Evolutionary conservation across 306 rosid species (phyloP), one percentile per base, ranked within the genome.

Genomic region (Prunus campanulata): DNA sequence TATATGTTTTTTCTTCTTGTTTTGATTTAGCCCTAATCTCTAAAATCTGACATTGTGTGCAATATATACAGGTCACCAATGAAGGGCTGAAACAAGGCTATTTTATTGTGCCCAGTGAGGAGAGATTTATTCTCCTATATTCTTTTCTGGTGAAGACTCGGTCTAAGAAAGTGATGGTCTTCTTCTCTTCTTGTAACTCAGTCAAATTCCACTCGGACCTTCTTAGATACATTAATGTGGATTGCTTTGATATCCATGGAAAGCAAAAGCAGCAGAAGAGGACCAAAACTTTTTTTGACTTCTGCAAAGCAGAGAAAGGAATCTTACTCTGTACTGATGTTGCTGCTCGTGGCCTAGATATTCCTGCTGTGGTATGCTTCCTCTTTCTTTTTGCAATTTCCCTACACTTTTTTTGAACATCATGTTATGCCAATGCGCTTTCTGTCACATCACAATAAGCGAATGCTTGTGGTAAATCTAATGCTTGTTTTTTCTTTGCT

Each of bases 31-130:
- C 73, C 16, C 44, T 74, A n/a, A 25, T 62, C 55, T 11, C 27
- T 47, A 25, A 67, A 75, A 67, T 35, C 61, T 87, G 59, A 87
- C 74, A 16, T 77, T 77, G 46, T 82, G 24, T 59, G 59, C 3
- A 25, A 57, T 80, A 70, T 84, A 95, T 71, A 52, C 3, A 2
- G 97, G 97, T 90, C 77, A 95, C 98, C 11, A 93, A 90, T 84
- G 98, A 95, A 85, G 98, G 98, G 75, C 86, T 95, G 85, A 85
- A 90, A 80, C 97, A 95, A 81, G 98, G 98, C 77, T 95, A 95
- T 76, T 91, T 92, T 86, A 81, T 90, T 85, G 96, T 95, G 76
- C 90, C 97, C 8, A 86, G 91, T 78, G 85, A 88, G 66, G 87
- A 89, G 80, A 90, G 98, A 75, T 89, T 92, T 82, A 78, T 87